Percentiles rank a stretch among this genome's conserved stretches.
Evolutionary conservation across 805 yeast genomes (phyloP).

Genomic region (Ogataea allantospora): DNA sequence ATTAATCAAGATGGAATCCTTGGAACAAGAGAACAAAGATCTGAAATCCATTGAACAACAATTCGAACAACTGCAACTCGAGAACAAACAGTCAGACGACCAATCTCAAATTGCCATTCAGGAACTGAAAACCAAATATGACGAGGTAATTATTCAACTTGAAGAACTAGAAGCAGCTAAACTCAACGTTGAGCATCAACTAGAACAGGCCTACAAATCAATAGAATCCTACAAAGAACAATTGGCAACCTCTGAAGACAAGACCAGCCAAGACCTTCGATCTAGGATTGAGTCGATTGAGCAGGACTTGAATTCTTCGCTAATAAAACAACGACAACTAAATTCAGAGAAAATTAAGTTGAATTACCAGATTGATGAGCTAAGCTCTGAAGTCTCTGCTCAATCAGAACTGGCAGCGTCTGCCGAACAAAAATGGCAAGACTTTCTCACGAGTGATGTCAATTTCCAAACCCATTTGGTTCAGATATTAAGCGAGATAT

Average conservation of each 20-base stretch:
- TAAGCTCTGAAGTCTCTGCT: slow-evolving; percentile 25
- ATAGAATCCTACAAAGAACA: slow-evolving; percentile 4
- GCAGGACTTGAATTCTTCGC: slow-evolving; percentile 12
- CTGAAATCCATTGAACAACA: neutral
- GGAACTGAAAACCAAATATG: neutral
- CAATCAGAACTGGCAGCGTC: slow-evolving; percentile 30
- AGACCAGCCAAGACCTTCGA: slow-evolving; percentile 2
- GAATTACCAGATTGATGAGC: slow-evolving; percentile 39
- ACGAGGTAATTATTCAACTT: neutral
- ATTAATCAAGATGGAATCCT: neutral
- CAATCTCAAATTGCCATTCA: neutral
- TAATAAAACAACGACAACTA: slow-evolving; percentile 17
- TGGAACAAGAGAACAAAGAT: neutral
- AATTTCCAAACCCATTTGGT: slow-evolving; percentile 50
- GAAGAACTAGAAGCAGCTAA: neutral
- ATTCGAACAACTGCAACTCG: slow-evolving; percentile 1
- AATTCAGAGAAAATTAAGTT: slow-evolving; percentile 27
- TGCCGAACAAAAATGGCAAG: slow-evolving; percentile 10
- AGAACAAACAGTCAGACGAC: neutral
- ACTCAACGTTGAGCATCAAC: neutral
- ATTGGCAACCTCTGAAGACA: neutral
- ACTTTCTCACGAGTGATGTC: slow-evolving; percentile 35
- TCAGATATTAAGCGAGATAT: slow-evolving; percentile 48
- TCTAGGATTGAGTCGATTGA: slow-evolving; percentile 5
- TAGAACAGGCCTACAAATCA: neutral